Conservation (phyloP, 2,329 filamentous ascomycete species). For the Paraphoma chrysanthemicola region DNA sequence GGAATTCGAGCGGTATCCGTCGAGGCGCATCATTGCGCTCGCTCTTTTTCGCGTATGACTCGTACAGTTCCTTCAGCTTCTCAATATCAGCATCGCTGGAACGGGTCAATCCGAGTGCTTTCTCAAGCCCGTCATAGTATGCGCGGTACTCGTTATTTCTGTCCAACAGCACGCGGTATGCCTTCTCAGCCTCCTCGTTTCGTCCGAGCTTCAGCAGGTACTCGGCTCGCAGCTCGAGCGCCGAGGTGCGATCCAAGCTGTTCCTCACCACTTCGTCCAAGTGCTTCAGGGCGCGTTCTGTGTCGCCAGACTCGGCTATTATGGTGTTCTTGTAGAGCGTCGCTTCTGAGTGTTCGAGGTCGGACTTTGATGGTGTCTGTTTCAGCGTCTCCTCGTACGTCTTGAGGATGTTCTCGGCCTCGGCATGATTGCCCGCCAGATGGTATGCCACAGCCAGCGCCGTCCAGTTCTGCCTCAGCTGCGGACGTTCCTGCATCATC, state of each 20-base stretch:
- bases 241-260: constrained; percentile 81
- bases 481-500: constrained; percentile 86
- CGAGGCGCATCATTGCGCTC: constrained; percentile 84
- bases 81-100: constrained; percentile 70
- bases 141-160: constrained; percentile 86
- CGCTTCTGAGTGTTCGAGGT: constrained; percentile 93
- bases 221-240: constrained; percentile 84
- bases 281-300: constrained; percentile 83
- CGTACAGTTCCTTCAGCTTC: constrained; percentile 77
- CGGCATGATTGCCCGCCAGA: constrained; percentile 80
- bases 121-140: constrained; percentile 83
- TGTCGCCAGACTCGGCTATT: constrained; percentile 88
- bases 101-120: constrained; percentile 68
- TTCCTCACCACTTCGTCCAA: constrained; percentile 78
- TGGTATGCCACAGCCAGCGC: constrained; percentile 95
- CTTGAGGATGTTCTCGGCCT: constrained; percentile 88
- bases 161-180: constrained; percentile 81
- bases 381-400: constrained; percentile 96
- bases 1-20: constrained; percentile 87
- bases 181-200: constrained; percentile 80
- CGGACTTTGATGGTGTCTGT: constrained; percentile 74
- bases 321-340: constrained; percentile 93
- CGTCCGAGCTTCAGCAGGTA: constrained; percentile 80
- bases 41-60: constrained; percentile 80
- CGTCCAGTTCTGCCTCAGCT: constrained; percentile 92